phyloP scores from a whole-genome alignment of 2,329 filamentous ascomycete genomes.

The Fusarium sambucinum region DNA sequence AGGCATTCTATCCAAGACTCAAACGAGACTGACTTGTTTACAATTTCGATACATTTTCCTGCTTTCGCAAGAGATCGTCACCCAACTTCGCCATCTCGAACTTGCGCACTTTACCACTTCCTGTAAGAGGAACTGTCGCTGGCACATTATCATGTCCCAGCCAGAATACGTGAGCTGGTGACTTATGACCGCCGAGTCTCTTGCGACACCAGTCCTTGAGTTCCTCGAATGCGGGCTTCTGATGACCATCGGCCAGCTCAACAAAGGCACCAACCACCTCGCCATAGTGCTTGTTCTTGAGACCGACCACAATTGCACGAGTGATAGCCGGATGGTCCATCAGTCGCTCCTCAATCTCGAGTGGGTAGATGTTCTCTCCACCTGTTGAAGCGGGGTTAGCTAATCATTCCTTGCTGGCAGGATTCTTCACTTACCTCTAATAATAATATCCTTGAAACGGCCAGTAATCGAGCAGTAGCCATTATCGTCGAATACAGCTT shows the following conservation, averaged over 20 bases:
- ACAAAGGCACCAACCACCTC: conserved; percentile 79
- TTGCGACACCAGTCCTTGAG: conserved; percentile 73
- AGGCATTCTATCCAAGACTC: too few relatives aligned
- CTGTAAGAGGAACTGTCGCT: conserved; percentile 71
- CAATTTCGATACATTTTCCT: conserved; percentile 60
- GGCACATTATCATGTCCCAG: conserved; percentile 73
- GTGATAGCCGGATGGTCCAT: conserved; percentile 71
- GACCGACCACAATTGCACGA: conserved; percentile 76
- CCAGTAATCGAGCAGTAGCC: conserved; percentile 81
- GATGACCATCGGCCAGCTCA: conserved; percentile 52
- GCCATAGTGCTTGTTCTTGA: conserved; percentile 77
- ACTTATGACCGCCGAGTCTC: conserved; percentile 74
- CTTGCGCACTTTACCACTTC: conserved; percentile 78
- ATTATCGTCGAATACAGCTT: conserved; percentile 74
- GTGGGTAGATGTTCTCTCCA: conserved; percentile 79
- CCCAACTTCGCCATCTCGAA: conserved; percentile 70
- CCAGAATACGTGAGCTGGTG: conserved; percentile 81
- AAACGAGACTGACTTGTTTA: conserved; percentile 42
- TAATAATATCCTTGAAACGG: conserved; percentile 84
- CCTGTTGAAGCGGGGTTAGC: conserved; percentile 57
- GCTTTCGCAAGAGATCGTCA: conserved; percentile 65
- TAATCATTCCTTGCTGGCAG: conserved; percentile 26
- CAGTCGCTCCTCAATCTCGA: conserved; percentile 82
- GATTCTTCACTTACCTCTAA: conserved; percentile 64
- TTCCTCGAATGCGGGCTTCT: conserved; percentile 63